Percentiles rank a stretch among this genome's conserved stretches.
These are phyloP conservation scores for Pelargonium citronellum DNA, from an alignment of 441 rosid genomes.

Conservation along the genomic window DNA sequence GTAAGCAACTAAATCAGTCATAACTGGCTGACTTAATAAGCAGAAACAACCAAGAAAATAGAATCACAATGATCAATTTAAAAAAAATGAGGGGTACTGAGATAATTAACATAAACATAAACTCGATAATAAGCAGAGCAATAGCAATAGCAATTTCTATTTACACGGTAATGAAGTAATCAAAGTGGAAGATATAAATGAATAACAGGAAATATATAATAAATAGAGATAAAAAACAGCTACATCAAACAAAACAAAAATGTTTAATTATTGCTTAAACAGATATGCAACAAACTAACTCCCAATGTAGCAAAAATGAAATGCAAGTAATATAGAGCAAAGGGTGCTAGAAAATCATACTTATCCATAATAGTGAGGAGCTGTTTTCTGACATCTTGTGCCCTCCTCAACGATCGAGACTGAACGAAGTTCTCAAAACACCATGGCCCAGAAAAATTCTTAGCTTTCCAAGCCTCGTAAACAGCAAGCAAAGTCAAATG, in stretches of 20 bases:
- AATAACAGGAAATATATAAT: neutral
- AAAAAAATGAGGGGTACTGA: neutral
- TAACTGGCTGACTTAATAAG: neutral
- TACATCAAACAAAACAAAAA: neutral
- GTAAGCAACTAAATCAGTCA: neutral
- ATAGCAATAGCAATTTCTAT: neutral
- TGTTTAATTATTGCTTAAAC: no score
- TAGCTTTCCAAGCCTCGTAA: slow-evolving; percentile 87
- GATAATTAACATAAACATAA: neutral
- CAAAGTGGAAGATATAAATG: neutral
- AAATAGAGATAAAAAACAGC: neutral
- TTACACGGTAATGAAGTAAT: neutral
- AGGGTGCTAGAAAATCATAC: slow-evolving; percentile 34
- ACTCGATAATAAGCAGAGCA: neutral
- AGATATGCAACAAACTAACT: neutral
- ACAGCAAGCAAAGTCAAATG: slow-evolving; percentile 82
- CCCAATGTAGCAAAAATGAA: neutral
- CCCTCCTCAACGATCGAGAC: slow-evolving; percentile 72
- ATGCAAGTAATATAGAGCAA: neutral
- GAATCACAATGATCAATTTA: neutral
- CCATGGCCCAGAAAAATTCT: slow-evolving; percentile 85
- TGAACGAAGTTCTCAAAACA: slow-evolving; percentile 83
- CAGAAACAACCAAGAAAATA: neutral
- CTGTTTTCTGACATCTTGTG: slow-evolving; percentile 83
- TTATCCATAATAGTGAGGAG: slow-evolving; percentile 85